Evolutionary conservation across 2,329 filamentous ascomycete genomes (phyloP), one percentile per base, ranked within the genome.

Genomic region (Xylariales sp.): DNA sequence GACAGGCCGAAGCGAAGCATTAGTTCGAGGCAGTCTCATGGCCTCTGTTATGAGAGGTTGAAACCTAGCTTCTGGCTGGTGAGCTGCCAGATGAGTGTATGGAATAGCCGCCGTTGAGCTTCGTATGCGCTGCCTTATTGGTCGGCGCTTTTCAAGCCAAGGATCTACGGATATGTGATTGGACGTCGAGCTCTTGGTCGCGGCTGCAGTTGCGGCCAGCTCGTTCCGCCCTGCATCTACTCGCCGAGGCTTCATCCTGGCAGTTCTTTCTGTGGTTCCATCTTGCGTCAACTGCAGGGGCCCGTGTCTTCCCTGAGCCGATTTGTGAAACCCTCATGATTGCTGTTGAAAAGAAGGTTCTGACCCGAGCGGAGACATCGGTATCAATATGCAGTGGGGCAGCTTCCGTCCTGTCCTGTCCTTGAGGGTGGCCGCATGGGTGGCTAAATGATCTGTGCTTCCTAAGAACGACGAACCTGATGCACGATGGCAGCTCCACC

Each of bases 91-190:
- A 51, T 52, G 51, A 51, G 46, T 34, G 55, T 56, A 53, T 50
- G 55, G 57, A 45, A 49, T 60, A 60, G 54, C 51, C 57, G 57
- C 57, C 53, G 44, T 49, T 39, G 42, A 39, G 38, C 29, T 32
- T 41, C 11, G 44, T 42, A 31, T 29, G 16, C 43, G 38, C 7
- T 19, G 14, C 37, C 37, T 45, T 29, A 59, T 58, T 59, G 57
- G 57, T 27, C 21, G 22, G 34, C 31, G 20, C 15, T 32, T 41
- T 16, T 14, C 16, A 16, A 31, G 48, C 53, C 49, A 56, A 57
- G 50, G 31, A 31, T 34, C 27, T 32, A 40, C 45, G 28, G 42
- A 40, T 43, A 38, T 27, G 45, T 54, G 48, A 50, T 51, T 59
- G 53, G 54, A 47, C 49, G 50, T 49, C 45, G 54, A 52, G 42